A percentile compares a stretch with the other conserved stretches of the same genome.
phyloP scores from a whole-genome alignment of 225 moss, liverwort and hornwort species.

The Sphagnum contortum region DNA sequence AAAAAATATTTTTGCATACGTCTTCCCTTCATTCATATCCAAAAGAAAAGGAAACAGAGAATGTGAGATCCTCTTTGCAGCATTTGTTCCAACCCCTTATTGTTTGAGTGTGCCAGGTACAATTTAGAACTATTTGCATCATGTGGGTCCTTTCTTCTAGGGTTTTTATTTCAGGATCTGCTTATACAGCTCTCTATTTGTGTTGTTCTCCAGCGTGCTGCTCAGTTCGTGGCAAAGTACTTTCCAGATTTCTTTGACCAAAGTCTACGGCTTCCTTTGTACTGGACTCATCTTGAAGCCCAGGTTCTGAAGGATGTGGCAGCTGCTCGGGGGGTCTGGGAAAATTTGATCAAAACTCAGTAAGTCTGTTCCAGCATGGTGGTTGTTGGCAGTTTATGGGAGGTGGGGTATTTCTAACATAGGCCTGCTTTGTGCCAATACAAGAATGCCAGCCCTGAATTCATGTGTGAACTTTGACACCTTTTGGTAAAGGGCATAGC shows the following conservation, averaged over 20 bases:
- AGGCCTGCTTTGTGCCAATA: too few species aligned
- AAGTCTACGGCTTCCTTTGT: constrained; percentile 57
- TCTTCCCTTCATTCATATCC: neutral
- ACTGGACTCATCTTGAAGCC: constrained; percentile 86
- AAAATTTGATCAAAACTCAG: constrained; percentile 68
- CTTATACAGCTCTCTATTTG: neutral
- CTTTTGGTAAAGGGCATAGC: too few species aligned
- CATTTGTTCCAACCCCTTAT: too few species aligned
- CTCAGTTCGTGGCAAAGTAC: constrained; percentile 59
- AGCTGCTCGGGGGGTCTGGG: constrained; percentile 96
- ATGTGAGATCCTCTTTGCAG: neutral
- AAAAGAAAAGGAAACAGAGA: neutral
- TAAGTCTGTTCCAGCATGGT: constrained; percentile 9
- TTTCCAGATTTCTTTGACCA: constrained; percentile 78
- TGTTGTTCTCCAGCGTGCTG: constrained; percentile 47
- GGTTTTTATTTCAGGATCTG: too few species aligned
- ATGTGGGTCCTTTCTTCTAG: too few species aligned
- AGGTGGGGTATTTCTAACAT: neutral
- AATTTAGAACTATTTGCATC: too few species aligned
- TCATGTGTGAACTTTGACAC: too few species aligned
- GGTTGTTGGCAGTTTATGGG: neutral
- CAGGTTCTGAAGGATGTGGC: constrained; percentile 40
- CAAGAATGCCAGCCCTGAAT: too few species aligned
- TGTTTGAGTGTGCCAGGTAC: too few species aligned
- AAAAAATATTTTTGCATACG: too few species aligned